These are phyloP conservation scores for Russula brevipes DNA, from an alignment of 768 basidiomycete genomes.

Conservation along the genomic window DNA sequence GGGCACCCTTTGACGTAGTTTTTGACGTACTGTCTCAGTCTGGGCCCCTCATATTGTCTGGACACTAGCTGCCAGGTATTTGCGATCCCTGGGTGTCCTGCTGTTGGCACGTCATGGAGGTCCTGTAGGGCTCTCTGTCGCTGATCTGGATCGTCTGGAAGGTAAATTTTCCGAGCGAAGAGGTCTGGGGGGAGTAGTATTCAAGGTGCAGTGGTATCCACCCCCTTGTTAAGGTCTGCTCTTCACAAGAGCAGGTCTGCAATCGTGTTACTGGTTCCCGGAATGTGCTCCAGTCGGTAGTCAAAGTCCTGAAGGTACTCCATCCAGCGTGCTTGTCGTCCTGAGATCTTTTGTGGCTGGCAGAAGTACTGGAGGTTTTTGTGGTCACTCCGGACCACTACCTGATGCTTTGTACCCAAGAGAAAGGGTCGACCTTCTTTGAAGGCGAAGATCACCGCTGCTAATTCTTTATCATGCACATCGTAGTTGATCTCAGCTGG, in stretches of 20 bases:
- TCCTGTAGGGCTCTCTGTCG: background rate
- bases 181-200: background rate
- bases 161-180: background rate
- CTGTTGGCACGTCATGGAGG: background rate
- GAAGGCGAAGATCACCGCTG: too few relatives aligned
- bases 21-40: background rate
- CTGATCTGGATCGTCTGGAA: background rate
- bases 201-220: background rate
- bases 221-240: background rate
- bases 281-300: background rate
- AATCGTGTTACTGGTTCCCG: accelerated
- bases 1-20: background rate
- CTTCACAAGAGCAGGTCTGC: background rate
- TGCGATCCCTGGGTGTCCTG: background rate
- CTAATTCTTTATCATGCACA: too few relatives aligned
- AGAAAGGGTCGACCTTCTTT: too few relatives aligned
- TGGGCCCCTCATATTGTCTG: background rate
- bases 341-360: background rate
- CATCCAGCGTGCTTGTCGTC: background rate
- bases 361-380: too few relatives aligned
- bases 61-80: background rate
- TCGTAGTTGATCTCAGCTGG: too few relatives aligned
- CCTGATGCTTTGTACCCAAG: too few relatives aligned
- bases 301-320: background rate
- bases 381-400: too few relatives aligned